Percentiles rank a stretch among this genome's conserved stretches.
These are phyloP conservation scores for Penicillium coffeae DNA, from an alignment of 495 filamentous ascomycete genomes.

Conservation along the genomic window DNA sequence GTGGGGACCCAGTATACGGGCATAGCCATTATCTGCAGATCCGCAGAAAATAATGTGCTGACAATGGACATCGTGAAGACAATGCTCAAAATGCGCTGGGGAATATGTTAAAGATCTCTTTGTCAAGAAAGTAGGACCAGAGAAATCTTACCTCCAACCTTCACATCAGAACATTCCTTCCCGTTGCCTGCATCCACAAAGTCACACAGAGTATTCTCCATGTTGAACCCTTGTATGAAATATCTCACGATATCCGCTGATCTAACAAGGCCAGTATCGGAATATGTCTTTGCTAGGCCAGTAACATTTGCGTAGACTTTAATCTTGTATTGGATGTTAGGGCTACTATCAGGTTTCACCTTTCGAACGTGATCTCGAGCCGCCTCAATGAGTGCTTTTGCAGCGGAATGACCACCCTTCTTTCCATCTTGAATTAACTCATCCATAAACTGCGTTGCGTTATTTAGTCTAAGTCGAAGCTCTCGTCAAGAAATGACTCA, in stretches of 20 bases:
- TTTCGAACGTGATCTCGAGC: slow-evolving; percentile 13
- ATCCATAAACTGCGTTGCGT: slow-evolving; percentile 23
- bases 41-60: slow-evolving; percentile 26
- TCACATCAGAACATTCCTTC: slow-evolving; percentile 35
- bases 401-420: slow-evolving; percentile 23
- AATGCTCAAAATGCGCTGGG: slow-evolving; percentile 20
- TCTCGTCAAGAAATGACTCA: too few relatives aligned
- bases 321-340: slow-evolving; percentile 19
- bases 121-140: background rate
- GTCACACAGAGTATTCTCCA: slow-evolving; percentile 23
- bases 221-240: slow-evolving; percentile 33
- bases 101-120: background rate
- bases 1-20: slow-evolving; percentile 21
- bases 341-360: slow-evolving; percentile 3
- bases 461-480: too few relatives aligned
- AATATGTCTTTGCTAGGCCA: slow-evolving; percentile 25
- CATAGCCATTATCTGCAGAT: slow-evolving; percentile 30
- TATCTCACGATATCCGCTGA: slow-evolving; percentile 6
- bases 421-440: slow-evolving; percentile 16
- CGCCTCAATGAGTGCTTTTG: slow-evolving; percentile 11
- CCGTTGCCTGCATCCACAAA: slow-evolving; percentile 31
- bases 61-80: slow-evolving; percentile 23
- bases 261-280: slow-evolving; percentile 9
- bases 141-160: slow-evolving; percentile 20
- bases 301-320: slow-evolving; percentile 28